Conservation (phyloP, 2,329 filamentous ascomycete genomes). For the Myriosclerotinia curreyana region DNA sequence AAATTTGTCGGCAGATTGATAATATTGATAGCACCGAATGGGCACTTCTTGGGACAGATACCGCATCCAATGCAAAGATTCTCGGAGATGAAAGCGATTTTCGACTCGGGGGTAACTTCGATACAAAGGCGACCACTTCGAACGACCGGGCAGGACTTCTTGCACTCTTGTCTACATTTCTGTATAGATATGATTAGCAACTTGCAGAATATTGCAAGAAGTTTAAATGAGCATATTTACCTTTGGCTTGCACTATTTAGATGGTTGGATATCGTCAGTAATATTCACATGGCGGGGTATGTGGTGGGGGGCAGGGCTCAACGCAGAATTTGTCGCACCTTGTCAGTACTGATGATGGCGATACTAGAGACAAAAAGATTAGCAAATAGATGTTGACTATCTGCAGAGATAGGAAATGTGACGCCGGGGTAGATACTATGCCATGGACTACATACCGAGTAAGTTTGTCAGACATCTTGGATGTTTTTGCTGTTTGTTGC, state of each 20-base stretch:
- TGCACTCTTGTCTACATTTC: constrained; percentile 99
- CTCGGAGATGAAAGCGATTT: constrained; percentile 98
- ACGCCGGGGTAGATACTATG: not conserved
- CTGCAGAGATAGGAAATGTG: not conserved
- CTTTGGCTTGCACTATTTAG: constrained; percentile 78
- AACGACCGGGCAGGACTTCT: constrained; percentile 96
- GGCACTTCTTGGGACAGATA: constrained; percentile 99
- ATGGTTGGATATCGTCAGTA: constrained; percentile 43
- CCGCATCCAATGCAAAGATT: constrained; percentile 95
- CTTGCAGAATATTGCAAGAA: constrained; percentile 23
- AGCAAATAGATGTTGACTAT: constrained; percentile 12
- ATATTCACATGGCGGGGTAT: constrained; percentile 33
- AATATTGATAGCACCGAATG: constrained; percentile 97
- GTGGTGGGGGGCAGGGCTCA: constrained; percentile 44
- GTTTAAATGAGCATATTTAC: constrained; percentile 44
- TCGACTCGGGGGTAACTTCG: constrained; percentile 82
- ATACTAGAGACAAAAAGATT: constrained; percentile 60
- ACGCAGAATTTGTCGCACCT: constrained; percentile 57
- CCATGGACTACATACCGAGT: constrained; percentile 69
- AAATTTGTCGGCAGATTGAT: constrained; percentile 99
- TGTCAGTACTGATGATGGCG: constrained; percentile 98
- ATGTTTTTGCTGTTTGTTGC: too few relatives aligned
- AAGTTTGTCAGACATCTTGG: constrained; percentile 81
- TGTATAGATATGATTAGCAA: constrained; percentile 44
- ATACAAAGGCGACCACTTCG: constrained; percentile 97